phyloP scores from a whole-genome alignment of 2,329 filamentous ascomycete genomes.

The Apiospora koreana region DNA sequence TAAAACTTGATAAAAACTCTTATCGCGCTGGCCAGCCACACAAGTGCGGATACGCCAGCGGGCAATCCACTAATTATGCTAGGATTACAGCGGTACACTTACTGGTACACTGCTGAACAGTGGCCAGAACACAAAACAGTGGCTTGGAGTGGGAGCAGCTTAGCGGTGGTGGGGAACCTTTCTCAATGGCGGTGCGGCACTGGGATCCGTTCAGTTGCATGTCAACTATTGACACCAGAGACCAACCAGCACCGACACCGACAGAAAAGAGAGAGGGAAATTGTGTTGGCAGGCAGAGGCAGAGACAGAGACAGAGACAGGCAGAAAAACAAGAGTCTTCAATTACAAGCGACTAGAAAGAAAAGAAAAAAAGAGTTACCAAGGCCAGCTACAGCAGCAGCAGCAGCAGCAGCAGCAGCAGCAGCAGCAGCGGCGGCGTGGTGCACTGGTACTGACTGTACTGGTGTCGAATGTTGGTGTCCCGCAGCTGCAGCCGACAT shows the following conservation, averaged over 20 bases:
- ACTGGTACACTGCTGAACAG: too few species aligned
- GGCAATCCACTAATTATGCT: background rate
- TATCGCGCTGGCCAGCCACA: slow-evolving; percentile 12
- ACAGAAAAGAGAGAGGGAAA: background rate
- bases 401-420: too few species aligned
- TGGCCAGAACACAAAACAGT: background rate
- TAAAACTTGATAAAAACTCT: slow-evolving; percentile 11
- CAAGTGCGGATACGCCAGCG: background rate
- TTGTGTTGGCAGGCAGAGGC: background rate
- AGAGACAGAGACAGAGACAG: too few species aligned
- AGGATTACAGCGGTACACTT: background rate
- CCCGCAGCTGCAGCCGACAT: background rate
- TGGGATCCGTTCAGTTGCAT: background rate
- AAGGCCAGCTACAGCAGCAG: background rate
- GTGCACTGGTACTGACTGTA: too few species aligned
- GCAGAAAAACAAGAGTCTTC: too few species aligned
- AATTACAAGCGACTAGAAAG: too few species aligned
- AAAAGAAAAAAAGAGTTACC: background rate
- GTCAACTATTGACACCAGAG: background rate
- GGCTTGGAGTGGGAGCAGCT: background rate
- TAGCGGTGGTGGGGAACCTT: slow-evolving; percentile 16
- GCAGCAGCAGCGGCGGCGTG: too few species aligned
- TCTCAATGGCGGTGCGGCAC: background rate
- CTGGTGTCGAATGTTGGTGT: too few species aligned
- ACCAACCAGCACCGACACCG: too few species aligned